Base-by-base conservation (phyloP, 306 rosid species). In the Prunus davidiana region DNA sequence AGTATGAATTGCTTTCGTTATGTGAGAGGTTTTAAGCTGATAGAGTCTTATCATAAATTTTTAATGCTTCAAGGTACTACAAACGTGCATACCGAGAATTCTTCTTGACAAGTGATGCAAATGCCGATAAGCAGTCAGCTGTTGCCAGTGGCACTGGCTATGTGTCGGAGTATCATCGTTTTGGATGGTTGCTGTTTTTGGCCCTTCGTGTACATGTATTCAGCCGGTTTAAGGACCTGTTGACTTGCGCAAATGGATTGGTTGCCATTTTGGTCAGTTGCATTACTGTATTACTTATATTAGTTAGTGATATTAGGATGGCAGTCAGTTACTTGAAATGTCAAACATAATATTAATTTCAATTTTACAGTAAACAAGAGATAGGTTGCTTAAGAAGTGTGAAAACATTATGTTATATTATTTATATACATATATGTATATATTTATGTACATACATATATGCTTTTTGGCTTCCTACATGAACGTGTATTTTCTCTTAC, bases 151-250 rank as follows among this genome's bases (percentile, higher is more conserved):
- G 78, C 30, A 41, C 85, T 65, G 86, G 76, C 72, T 82, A 82
- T 72, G 88, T 86, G 77, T 91, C 96, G 0, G 91, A 91, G 60
- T 92, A 89, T 84, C 97, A 92, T 85, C 92, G 93, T 54, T 96
- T 96, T 86, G 99, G 99, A 81, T 96, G 99, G 99, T 84, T 96
- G 81, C 90, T 96, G 73, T 96, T 96, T 85, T 80, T 96, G 96
- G 97, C 99, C 43, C 96, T 96, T 60, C 97, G 99, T 45, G 91
- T 88, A 8, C 98, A 93, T 76, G 93, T 93, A 41, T 91, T 96
- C 84, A 90, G 98, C 86, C 96, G 93, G 65, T 91, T 88, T 80
- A 91, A 79, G 84, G 97, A 91, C 87, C 81, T 92, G 69, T 98
- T 96, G 85, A 91, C 99, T 67, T 96, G 97, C 89, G 84, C 93